Evolutionary conservation across 345 rosid genomes (phyloP), one percentile per base, ranked within the genome.

Genomic region (Rubroshorea leprosula): DNA sequence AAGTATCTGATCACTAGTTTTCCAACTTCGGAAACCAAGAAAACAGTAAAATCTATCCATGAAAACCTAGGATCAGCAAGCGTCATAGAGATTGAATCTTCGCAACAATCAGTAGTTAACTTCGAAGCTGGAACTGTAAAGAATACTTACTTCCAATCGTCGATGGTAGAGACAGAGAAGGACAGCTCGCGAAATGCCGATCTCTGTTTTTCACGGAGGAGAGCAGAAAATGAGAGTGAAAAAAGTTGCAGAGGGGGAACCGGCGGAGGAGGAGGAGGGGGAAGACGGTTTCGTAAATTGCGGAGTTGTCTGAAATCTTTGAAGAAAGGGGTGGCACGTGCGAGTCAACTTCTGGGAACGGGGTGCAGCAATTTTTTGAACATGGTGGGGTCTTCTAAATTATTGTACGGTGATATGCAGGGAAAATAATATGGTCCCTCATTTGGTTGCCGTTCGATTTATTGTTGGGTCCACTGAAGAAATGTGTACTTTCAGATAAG

Each of bases 261-360:
- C n/a, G n/a, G n/a, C n/a, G 1, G 1, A 11, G 7, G 29, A 23
- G 35, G 20, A 19, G 10, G 58, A 6, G 23, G 3, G 0, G 10
- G 29, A 49, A 6, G 47, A 14, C 14, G 18, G 14, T 44, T 44
- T 14, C 47, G 18, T 13, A 44, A 44, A 13, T 14, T 13, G 47
- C 10, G 47, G 16, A 11, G 9, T 9, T 46, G 67, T 41, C 51
- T 35, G 68, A 53, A 58, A 35, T 31, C 20, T 49, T 52, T 8
- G 16, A 39, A 39, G n/a, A 58, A 57, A 51, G 8, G 47, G 66
- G 65, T 20, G 9, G 60, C 68, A 52, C 61, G 72, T 68, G 76
- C 48, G 39, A 51, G 53, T 51, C 39, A 27, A 48, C 66, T 39
- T 61, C 46, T 15, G 69, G 6, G 35, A 45, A 27, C 17, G 15